Evolutionary conservation across 345 rosid genomes (phyloP).

Genomic region (Lepidium aucheri): DNA sequence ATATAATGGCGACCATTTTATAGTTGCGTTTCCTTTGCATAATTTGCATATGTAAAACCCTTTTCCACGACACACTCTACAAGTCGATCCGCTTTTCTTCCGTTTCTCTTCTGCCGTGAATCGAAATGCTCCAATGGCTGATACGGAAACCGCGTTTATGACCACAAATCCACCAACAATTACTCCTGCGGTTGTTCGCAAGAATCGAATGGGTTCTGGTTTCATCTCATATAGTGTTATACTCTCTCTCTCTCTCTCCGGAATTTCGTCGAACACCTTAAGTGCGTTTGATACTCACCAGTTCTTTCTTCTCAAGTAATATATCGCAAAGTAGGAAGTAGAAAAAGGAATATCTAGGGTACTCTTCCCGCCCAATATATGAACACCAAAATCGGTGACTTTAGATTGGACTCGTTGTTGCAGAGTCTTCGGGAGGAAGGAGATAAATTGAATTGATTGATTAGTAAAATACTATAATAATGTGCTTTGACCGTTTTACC

Average conservation of each 20-base stretch:
- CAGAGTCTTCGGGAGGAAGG: not conserved
- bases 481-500: not conserved
- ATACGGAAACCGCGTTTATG: conserved; percentile 34
- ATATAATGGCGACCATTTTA: conserved; percentile 73
- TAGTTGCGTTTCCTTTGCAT: conserved; percentile 63
- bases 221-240: conserved; percentile 28
- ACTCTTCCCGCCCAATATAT: not conserved
- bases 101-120: conserved; percentile 30
- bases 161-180: conserved; percentile 38
- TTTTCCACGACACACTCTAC: conserved; percentile 61
- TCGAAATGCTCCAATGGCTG: conserved; percentile 37
- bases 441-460: not conserved
- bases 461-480: too few relatives aligned
- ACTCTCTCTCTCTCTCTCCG: conserved; percentile 26
- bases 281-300: not conserved
- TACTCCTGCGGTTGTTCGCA: conserved; percentile 31
- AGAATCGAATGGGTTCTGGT: conserved; percentile 35
- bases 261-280: conserved; percentile 35
- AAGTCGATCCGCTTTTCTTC: conserved; percentile 46
- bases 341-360: too few relatives aligned
- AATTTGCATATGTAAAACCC: conserved; percentile 80
- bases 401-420: not conserved
- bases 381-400: not conserved
- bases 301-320: not conserved
- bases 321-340: not conserved